Percentiles rank a stretch among this genome's conserved stretches.
Conservation (phyloP, 2,329 filamentous ascomycete species). For the Elsinoe perseae region DNA sequence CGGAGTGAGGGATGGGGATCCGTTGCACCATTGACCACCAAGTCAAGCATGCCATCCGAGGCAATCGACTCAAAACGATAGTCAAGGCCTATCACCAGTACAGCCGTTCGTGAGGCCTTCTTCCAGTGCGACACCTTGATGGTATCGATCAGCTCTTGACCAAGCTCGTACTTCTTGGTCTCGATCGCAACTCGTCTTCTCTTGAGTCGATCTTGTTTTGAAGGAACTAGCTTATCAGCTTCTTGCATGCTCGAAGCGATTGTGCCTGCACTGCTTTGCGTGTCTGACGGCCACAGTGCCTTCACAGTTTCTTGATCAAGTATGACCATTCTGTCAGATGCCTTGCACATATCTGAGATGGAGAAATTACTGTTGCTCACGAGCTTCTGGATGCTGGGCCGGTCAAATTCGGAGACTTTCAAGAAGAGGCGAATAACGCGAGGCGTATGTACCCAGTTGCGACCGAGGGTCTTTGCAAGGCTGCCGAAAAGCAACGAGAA, state of each 20-base stretch:
- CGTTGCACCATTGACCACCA: slow-evolving; percentile 74
- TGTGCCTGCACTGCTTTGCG: slow-evolving; percentile 24
- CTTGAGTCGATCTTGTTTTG: slow-evolving; percentile 65
- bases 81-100: slow-evolving; percentile 84
- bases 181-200: slow-evolving; percentile 72
- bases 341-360: slow-evolving; percentile 84
- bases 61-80: slow-evolving; percentile 87
- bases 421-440: slow-evolving; percentile 86
- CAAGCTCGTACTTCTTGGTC: slow-evolving; percentile 69
- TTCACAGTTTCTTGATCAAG: slow-evolving; percentile 64
- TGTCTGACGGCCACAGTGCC: slow-evolving; percentile 55
- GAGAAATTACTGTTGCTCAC: slow-evolving; percentile 74
- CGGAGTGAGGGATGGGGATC: slow-evolving; percentile 84
- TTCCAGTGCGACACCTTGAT: slow-evolving; percentile 89
- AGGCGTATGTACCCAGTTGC: slow-evolving; percentile 92
- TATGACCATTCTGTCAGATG: slow-evolving; percentile 78
- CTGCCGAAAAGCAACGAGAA: slow-evolving; percentile 87
- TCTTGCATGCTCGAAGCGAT: slow-evolving; percentile 41
- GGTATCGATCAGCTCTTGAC: slow-evolving; percentile 69
- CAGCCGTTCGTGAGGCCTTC: slow-evolving; percentile 79
- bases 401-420: slow-evolving; percentile 80
- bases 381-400: slow-evolving; percentile 86
- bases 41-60: slow-evolving; percentile 70
- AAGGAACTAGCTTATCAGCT: slow-evolving; percentile 52
- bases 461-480: slow-evolving; percentile 74